Percentiles rank a stretch among this genome's conserved stretches.
These are phyloP conservation scores for Ilyonectria destructans DNA, from an alignment of 2,329 filamentous ascomycete genomes.

Conservation along the genomic window DNA sequence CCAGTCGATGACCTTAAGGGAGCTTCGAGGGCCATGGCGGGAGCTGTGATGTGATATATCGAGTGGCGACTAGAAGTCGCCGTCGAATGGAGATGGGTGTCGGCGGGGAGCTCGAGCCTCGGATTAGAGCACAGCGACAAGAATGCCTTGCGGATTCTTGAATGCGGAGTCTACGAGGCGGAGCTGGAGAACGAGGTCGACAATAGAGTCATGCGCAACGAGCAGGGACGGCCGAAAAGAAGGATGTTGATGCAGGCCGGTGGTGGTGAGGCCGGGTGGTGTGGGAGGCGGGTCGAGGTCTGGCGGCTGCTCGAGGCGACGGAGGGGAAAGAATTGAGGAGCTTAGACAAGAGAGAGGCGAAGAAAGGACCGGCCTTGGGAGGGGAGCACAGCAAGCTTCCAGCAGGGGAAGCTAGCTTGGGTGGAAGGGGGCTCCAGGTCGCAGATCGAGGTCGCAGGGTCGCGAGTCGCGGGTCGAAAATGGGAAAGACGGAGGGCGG, in stretches of 20 bases:
- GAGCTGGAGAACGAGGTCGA: conserved; percentile 5
- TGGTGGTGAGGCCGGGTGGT: conserved; percentile 14
- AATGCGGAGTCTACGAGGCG: conserved; percentile 26
- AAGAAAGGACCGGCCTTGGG: conserved; percentile 39
- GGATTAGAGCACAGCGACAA: conserved; percentile 39
- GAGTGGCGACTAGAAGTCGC: conserved; percentile 33
- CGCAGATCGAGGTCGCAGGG: conserved; percentile 28
- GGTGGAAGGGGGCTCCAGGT: conserved; percentile 35
- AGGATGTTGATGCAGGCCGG: background rate
- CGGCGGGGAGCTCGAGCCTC: conserved; percentile 30
- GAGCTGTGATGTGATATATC: conserved; percentile 28
- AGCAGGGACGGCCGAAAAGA: background rate
- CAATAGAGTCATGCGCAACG: conserved; percentile 1
- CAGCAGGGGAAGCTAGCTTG: conserved; percentile 39
- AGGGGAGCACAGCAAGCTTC: conserved; percentile 43
- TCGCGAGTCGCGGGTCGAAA: conserved; percentile 24
- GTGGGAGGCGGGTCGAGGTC: conserved; percentile 10
- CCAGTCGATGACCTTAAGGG: conserved; percentile 76
- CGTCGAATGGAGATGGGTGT: conserved; percentile 35
- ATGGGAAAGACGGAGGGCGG: conserved; percentile 50
- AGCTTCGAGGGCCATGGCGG: conserved; percentile 62
- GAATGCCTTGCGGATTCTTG: conserved; percentile 45
- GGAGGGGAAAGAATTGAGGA: conserved; percentile 14
- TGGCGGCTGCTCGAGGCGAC: conserved; percentile 9
- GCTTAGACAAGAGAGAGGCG: conserved; percentile 31